These are phyloP conservation scores for Epichloe aotearoae DNA, from an alignment of 2,329 filamentous ascomycete genomes.

Conservation along the genomic window DNA sequence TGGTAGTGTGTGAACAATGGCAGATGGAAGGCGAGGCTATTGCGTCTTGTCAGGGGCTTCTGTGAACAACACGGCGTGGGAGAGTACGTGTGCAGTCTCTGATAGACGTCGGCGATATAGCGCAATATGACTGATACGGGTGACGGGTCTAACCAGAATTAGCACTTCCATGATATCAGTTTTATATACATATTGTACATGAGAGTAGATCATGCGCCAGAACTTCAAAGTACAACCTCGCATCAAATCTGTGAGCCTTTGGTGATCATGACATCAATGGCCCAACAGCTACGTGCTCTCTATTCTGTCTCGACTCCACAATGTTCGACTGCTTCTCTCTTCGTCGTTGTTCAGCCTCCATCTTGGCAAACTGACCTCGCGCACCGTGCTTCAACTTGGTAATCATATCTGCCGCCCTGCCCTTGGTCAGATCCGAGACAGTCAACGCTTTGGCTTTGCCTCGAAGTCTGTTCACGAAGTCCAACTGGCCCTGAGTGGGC, in stretches of 20 bases:
- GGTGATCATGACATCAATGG: conserved; percentile 25
- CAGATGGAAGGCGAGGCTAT: conserved; percentile 1
- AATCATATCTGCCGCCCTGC: conserved; percentile 79
- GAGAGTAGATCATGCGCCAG: background rate
- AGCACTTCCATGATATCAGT: too few relatives aligned
- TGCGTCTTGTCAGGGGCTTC: background rate
- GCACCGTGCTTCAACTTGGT: conserved; percentile 82
- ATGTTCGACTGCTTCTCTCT: conserved; percentile 24
- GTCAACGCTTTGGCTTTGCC: conserved; percentile 38
- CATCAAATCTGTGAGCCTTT: background rate
- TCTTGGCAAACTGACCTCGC: conserved; percentile 43
- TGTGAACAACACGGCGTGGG: background rate
- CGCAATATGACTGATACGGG: too few relatives aligned
- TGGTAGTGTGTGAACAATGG: conserved; percentile 5
- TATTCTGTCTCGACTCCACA: conserved; percentile 26
- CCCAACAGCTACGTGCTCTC: conserved; percentile 43
- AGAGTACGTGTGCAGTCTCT: too few relatives aligned
- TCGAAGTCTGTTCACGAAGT: conserved; percentile 55
- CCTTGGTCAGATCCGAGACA: conserved; percentile 53
- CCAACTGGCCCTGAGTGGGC: conserved; percentile 53
- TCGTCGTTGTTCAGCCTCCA: conserved; percentile 39
- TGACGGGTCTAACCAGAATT: too few relatives aligned
- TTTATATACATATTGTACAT: background rate
- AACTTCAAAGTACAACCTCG: background rate
- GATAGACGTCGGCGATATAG: too few relatives aligned